Conservation (phyloP, 2,329 filamentous ascomycete genomes). For the Zalaria obscura region DNA sequence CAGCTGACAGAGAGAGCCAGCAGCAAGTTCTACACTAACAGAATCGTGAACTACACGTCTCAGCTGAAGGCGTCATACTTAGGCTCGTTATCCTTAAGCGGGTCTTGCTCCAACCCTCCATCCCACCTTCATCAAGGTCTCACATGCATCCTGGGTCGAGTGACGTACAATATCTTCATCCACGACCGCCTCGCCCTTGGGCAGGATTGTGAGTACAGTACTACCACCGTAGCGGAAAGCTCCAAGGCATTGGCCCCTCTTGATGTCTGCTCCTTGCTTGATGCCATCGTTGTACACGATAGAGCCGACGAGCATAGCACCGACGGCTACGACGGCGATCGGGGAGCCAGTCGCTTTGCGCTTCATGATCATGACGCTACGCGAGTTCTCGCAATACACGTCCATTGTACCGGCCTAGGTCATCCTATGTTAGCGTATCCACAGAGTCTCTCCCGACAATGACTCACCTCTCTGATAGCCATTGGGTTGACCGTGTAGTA, state of each 20-base stretch:
- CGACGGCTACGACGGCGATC: slow-evolving; percentile 26
- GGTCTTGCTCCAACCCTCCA: slow-evolving; percentile 14
- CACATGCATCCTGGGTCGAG: slow-evolving; percentile 21
- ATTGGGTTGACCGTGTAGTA: slow-evolving; percentile 30
- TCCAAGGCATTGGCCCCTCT: slow-evolving; percentile 26
- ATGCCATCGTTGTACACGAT: slow-evolving; percentile 26
- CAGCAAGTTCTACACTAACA: too few relatives aligned
- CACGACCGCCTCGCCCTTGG: slow-evolving; percentile 19
- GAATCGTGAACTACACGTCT: too few relatives aligned
- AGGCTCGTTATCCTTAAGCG: neutral
- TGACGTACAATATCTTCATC: slow-evolving; percentile 26
- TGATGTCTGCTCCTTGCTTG: slow-evolving; percentile 17
- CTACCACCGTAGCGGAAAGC: slow-evolving; percentile 28
- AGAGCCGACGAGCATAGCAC: slow-evolving; percentile 29
- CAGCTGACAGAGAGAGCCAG: too few relatives aligned
- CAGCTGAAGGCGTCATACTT: too few relatives aligned
- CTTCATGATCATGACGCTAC: slow-evolving; percentile 24
- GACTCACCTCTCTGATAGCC: slow-evolving; percentile 21
- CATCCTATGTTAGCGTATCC: neutral
- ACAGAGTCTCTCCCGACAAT: neutral
- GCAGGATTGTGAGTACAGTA: slow-evolving; percentile 27
- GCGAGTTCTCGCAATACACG: slow-evolving; percentile 29
- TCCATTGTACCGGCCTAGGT: slow-evolving; percentile 20
- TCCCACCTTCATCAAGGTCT: slow-evolving; percentile 26
- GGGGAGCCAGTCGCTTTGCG: slow-evolving; percentile 14